phyloP scores from a whole-genome alignment of 257 asterid species.

The Echites panduratus region DNA sequence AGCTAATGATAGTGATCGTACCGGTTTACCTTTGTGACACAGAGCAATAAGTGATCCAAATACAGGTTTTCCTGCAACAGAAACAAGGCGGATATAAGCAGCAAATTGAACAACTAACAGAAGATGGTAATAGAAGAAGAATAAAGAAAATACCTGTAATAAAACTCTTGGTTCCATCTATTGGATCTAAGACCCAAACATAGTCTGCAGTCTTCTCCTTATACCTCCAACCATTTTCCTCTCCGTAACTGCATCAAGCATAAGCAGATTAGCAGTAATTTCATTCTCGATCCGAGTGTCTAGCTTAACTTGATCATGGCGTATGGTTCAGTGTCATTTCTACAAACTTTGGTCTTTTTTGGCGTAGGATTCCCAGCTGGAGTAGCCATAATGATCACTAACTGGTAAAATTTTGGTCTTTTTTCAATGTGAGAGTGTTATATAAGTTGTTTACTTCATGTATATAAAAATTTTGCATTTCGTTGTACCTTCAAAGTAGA shows the following conservation, averaged over 20 bases:
- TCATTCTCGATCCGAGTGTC: background rate
- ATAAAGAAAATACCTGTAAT: slow-evolving; percentile 56
- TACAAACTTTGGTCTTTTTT: background rate
- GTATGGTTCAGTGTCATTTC: background rate
- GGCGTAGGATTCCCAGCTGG: background rate
- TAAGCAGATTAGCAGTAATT: background rate
- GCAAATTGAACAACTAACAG: slow-evolving; percentile 1
- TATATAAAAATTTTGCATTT: background rate
- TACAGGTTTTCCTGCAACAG: slow-evolving; percentile 73
- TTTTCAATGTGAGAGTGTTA: background rate
- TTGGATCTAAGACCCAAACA: slow-evolving; percentile 97
- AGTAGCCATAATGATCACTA: background rate
- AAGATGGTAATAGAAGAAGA: background rate
- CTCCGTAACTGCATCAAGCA: slow-evolving; percentile 63
- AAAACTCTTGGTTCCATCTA: slow-evolving; percentile 96
- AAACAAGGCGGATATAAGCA: background rate
- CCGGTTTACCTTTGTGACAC: slow-evolving; percentile 84
- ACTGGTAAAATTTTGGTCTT: background rate
- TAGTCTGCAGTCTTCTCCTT: slow-evolving; percentile 64
- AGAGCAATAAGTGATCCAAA: slow-evolving; percentile 93
- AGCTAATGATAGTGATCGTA: slow-evolving; percentile 32
- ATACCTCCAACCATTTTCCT: slow-evolving; percentile 89
- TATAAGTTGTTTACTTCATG: background rate
- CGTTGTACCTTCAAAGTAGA: background rate
- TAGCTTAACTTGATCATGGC: background rate